Evolutionary conservation across 768 basidiomycete species (phyloP), one percentile per base, ranked within the genome.

Genomic region (Tremella mesenterica): DNA sequence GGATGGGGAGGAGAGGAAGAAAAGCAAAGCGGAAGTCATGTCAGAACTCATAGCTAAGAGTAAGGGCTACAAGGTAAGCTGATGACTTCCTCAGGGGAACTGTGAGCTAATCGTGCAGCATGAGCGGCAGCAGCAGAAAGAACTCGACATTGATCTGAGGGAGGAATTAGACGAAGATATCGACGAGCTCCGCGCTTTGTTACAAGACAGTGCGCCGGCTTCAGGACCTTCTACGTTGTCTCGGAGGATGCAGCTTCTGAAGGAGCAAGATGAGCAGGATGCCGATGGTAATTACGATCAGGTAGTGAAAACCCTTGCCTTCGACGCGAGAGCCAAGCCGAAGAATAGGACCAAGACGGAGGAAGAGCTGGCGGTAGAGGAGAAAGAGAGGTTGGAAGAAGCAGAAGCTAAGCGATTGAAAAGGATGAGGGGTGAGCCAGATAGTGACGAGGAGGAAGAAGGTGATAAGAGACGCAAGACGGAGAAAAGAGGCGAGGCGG

Each of bases 321-420:
- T 92, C 64, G 95, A 97, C 54, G 83, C 86, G 62, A 81, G 95
- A 1, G 86, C 95, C 2, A 88, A 91, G 58, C 86, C 95, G 0
- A 95, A 89, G 68, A 87, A 99, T 70, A 76, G 95, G 51, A 91
- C 88, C 26, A 96, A 95, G 76, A 96, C 92, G 0, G 93, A 95
- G 64, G 90, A 96, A 64, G 95, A 99, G 66, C 64, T 90, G 26
- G 92, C 91, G 4, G 54, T 85, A 56, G 90, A 93, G 57, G 87
- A 86, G 66, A 91, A 88, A 63, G 86, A 87, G 60, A 78, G 81
- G 4, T 73, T 99, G 50, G 86, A 92, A 74, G 85, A 83, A 71
- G 87, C 88, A 1, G 95, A 99, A 75, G 77, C 80, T 62, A 79
- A 77, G 59, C 79, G 95, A 26, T 71, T 84, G 44, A 77, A 82